Percentiles rank a stretch among this genome's conserved stretches.
Evolutionary conservation across 2,329 filamentous ascomycete genomes (phyloP).

Genomic region (Sporothrix schenckii): DNA sequence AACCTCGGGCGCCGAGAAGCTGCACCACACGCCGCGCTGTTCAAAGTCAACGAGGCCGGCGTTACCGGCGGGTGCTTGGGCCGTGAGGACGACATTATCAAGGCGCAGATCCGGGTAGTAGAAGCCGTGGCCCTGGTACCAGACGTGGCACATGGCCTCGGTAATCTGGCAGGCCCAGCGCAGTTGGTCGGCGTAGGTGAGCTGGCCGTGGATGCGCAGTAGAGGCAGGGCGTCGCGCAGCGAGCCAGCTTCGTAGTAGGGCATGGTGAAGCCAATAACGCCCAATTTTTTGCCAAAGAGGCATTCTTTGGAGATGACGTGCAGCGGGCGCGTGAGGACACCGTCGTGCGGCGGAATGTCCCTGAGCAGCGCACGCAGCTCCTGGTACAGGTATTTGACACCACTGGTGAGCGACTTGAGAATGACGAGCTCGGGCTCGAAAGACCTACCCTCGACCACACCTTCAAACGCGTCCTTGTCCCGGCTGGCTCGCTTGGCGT

Average conservation of each 20-base stretch:
- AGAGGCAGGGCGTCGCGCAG: constrained; percentile 59
- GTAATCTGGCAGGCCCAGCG: constrained; percentile 60
- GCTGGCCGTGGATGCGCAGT: constrained; percentile 51
- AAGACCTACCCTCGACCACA: neutral
- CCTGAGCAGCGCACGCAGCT: constrained; percentile 57
- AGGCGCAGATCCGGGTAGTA: constrained; percentile 64
- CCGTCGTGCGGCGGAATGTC: constrained; percentile 56
- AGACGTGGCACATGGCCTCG: constrained; percentile 55
- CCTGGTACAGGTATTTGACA: constrained; percentile 64
- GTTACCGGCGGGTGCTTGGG: constrained; percentile 43
- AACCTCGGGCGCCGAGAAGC: constrained; percentile 63
- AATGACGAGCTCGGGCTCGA: constrained; percentile 47
- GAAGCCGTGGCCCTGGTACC: constrained; percentile 51
- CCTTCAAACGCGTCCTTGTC: neutral
- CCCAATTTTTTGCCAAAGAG: constrained; percentile 59
- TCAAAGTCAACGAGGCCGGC: constrained; percentile 64
- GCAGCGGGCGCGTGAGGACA: constrained; percentile 55
- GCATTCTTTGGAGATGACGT: constrained; percentile 60
- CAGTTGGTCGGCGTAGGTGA: constrained; percentile 51
- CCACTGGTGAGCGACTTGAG: constrained; percentile 62
- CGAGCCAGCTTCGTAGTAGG: constrained; percentile 57
- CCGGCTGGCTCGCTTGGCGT: neutral
- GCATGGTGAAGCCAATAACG: constrained; percentile 60
- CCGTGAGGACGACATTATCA: constrained; percentile 61
- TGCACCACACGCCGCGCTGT: constrained; percentile 65